phyloP scores from a whole-genome alignment of 768 basidiomycete species.

The Rhodosporidiobolus sp. region DNA sequence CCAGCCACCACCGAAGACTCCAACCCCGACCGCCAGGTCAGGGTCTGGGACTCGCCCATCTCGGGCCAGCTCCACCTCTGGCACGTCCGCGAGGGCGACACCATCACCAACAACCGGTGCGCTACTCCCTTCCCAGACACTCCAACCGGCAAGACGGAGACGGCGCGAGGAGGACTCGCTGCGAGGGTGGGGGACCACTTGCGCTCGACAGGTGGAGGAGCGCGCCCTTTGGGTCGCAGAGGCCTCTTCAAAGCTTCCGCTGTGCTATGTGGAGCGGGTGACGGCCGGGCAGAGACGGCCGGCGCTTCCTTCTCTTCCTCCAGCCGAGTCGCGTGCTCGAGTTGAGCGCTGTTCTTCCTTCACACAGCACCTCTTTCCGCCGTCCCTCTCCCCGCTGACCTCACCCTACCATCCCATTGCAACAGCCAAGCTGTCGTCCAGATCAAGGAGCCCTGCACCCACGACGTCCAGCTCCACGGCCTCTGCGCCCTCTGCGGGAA shows the following conservation, averaged over 20 bases:
- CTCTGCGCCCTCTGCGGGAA: slow-evolving; percentile 92
- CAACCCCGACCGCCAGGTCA: slow-evolving; percentile 64
- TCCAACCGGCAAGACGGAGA: no score
- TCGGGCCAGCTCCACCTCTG: slow-evolving; percentile 74
- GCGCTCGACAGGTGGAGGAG: no score
- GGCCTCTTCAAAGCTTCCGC: no score
- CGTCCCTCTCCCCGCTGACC: not conserved
- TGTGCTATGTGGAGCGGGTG: no score
- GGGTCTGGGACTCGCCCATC: slow-evolving; percentile 84
- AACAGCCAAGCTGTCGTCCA: slow-evolving; percentile 51
- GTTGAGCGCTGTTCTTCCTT: no score
- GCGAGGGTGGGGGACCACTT: no score
- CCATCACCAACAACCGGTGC: slow-evolving; percentile 8
- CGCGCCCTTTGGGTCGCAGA: no score
- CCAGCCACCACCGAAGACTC: slow-evolving; percentile 31
- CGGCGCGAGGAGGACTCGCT: no score
- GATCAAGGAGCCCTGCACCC: slow-evolving; percentile 88
- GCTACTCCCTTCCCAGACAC: not conserved
- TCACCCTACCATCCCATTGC: not conserved
- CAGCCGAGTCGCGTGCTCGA: no score
- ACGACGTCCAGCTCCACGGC: slow-evolving; percentile 86
- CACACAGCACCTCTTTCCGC: no score
- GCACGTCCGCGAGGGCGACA: slow-evolving; percentile 54
- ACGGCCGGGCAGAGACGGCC: no score
- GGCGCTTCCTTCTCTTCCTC: no score